Evolutionary conservation across 768 basidiomycete species (phyloP), one percentile per base, ranked within the genome.

Genomic region (Candolleomyces eurysporus): DNA sequence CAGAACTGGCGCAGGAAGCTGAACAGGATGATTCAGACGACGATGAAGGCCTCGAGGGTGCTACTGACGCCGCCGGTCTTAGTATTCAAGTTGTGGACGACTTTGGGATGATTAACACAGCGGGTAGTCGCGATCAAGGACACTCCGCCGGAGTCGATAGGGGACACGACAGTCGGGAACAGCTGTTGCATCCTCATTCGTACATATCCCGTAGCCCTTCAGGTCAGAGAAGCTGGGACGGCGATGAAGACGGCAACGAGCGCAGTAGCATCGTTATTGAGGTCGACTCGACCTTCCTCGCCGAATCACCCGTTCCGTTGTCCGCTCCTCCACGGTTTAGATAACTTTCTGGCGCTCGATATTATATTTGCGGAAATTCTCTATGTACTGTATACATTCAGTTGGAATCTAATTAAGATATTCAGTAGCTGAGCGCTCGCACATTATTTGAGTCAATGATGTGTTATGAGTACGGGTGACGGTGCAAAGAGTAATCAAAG

Each of bases 11-110:
- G 7, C 57, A 58, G 31, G 32, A 48, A 32, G 17, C 43, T 3
- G 48, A 51, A 30, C 17, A 51, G 21, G 49, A 65, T 48, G 49
- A 65, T 48, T 56, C 68, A 22, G 72, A 73, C 21, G 71, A 73
- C n/a, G 71, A 73, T 32, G 56, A 48, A 19, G 49, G 21, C 58
- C 22, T 42, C 16, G 58, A 45, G 6, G 50, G 43, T 22, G 58
- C 17, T 14, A 40, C 17, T 21, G 52, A 46, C 17, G 52, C 43
- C 5, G 10, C 40, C 13, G 2, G 16, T 39, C 39, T 46, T n/a
- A 51, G 19, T 36, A 49, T 59, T 19, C 46, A 59, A 21, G 58
- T 59, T 3, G 19, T 36, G n/a, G 31, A 49, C n/a, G 49, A 59
- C 39, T 50, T 49, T 40, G 49, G 54, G 1, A 17, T 56, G 17